Conservation (phyloP, 331 rosid species). For the Dryas integrifolia region DNA sequence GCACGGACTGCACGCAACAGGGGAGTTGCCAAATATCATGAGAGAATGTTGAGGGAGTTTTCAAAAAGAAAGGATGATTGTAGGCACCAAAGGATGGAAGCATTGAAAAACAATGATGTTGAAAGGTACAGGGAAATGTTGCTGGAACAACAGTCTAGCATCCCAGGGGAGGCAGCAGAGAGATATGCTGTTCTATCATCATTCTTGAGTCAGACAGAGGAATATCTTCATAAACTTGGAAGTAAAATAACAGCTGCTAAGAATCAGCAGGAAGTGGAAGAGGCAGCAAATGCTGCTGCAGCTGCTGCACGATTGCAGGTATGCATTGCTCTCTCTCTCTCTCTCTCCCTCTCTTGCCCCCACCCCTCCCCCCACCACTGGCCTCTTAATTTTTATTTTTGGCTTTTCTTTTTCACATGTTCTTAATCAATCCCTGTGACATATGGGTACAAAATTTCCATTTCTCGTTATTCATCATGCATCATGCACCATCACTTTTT, state of each 20-base stretch:
- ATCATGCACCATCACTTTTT: not conserved
- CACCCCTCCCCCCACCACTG: no score
- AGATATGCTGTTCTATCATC: conserved; percentile 95
- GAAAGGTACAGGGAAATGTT: conserved; percentile 98
- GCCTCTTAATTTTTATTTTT: not conserved
- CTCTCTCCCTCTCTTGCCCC: not conserved
- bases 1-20: conserved; percentile 98
- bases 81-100: conserved; percentile 90
- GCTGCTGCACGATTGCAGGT: conserved; percentile 94
- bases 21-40: conserved; percentile 98
- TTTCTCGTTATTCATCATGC: conserved; percentile 6
- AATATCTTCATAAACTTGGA: conserved; percentile 92
- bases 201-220: conserved; percentile 91
- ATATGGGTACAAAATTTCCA: not conserved
- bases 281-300: conserved; percentile 89
- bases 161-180: conserved; percentile 94
- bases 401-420: conserved; percentile 4
- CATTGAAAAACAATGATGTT: conserved; percentile 92
- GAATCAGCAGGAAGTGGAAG: conserved; percentile 90
- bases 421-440: not conserved
- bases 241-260: conserved; percentile 91
- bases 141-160: conserved; percentile 92
- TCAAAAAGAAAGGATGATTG: conserved; percentile 93
- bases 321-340: conserved; percentile 26
- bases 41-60: conserved; percentile 88